These are phyloP conservation scores for Fusarium anguioides DNA, from an alignment of 2,329 filamentous ascomycete genomes.

Conservation along the genomic window DNA sequence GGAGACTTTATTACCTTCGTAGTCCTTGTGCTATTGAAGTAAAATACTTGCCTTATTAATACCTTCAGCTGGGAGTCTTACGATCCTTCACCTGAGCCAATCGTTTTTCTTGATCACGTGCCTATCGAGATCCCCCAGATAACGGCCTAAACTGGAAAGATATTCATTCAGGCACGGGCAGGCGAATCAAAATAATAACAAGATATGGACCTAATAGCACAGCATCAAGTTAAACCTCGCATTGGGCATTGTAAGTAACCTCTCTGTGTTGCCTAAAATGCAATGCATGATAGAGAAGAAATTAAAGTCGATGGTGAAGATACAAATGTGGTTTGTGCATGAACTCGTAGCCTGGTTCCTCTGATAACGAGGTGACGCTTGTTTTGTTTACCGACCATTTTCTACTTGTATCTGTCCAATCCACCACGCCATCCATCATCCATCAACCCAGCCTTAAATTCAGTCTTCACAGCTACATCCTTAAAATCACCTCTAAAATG, in stretches of 20 bases:
- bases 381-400: constrained; percentile 48
- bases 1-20: not conserved
- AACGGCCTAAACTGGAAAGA: constrained; percentile 45
- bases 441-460: constrained; percentile 38
- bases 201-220: not conserved
- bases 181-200: constrained; percentile 30
- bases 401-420: constrained; percentile 21
- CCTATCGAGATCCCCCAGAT: not conserved
- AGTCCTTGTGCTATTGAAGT: not conserved
- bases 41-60: no score
- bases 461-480: constrained; percentile 32
- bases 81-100: not conserved
- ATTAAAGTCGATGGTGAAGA: constrained; percentile 15
- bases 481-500: constrained; percentile 47
- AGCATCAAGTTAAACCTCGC: not conserved
- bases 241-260: constrained; percentile 4
- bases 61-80: no score
- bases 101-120: constrained; percentile 18
- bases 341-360: constrained; percentile 30
- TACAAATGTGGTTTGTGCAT: constrained; percentile 32
- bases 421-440: constrained; percentile 36
- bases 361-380: constrained; percentile 43
- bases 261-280: constrained; percentile 25
- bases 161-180: constrained; percentile 41
- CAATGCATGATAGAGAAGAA: constrained; percentile 26